Base-by-base conservation (phyloP, 495 filamentous ascomycete species). In the Daldinia bambusicola region DNA sequence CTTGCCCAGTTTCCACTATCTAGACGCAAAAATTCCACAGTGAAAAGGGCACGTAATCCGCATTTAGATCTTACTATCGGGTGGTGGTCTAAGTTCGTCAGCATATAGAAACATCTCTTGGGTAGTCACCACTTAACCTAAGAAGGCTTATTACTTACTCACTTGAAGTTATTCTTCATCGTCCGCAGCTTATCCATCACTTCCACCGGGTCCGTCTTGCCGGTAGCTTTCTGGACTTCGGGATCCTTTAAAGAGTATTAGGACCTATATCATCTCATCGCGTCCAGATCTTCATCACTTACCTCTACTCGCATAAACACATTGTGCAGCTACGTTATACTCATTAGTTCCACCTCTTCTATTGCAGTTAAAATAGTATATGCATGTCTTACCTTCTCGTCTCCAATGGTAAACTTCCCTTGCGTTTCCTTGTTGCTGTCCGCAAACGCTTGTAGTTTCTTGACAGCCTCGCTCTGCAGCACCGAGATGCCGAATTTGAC, bases 371-470 rank as follows among this genome's bases (percentile, higher is more conserved):
- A 6, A 32, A 53, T 12, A 32, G 26, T 26, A 26, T 26, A 26
- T 26, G 12, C 13, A 2, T 12, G 9, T 7, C 80, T 71, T 80
- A 94, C 93, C 91, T 99, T 99, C 80, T 99, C 95, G 78, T 99
- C 94, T 0, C 92, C 94, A 79, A 99, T 98, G 0, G 95, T 99
- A 72, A 97, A 98, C 77, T 93, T 94, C 22, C 95, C 95, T 81
- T 97, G 93, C 61, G 95, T 98, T 80, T 97, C 86, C 82, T 89
- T 80, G 77, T 97, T 93, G 57, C 85, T 82, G 18, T 92, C 87
- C 6, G 93, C 92, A 79, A 94, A 97, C 0, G 86, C 82, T 59
- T 89, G 80, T 31, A 99, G 82, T 70, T 90, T 91, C 85, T 91
- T 89, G 61, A 97, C 88, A 0, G 93, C 84, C 31, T 92, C 90